Percentiles rank a stretch among this genome's conserved stretches.
phyloP scores from a whole-genome alignment of 2,329 filamentous ascomycete species.

The Fusarium concolor region DNA sequence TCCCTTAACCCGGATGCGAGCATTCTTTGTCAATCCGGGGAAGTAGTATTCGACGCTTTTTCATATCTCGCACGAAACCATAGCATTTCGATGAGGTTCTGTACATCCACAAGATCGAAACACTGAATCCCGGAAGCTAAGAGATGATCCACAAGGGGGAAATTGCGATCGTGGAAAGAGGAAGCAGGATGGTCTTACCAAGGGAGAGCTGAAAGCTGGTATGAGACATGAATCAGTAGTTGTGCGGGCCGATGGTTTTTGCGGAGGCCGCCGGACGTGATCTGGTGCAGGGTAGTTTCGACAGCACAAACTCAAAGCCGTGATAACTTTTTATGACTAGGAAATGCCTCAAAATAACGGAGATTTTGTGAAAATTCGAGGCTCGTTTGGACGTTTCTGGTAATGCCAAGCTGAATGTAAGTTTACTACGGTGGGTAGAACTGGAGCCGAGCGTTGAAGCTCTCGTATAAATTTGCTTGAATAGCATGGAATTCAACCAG shows the following conservation, averaged over 20 bases:
- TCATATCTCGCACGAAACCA: slow-evolving; percentile 2
- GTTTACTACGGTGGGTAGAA: background rate
- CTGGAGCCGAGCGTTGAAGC: background rate
- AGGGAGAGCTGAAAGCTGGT: slow-evolving; percentile 33
- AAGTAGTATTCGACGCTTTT: background rate
- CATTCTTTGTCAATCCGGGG: slow-evolving; percentile 27
- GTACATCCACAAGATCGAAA: slow-evolving; percentile 3
- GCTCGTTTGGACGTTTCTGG: background rate
- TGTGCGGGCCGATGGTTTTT: slow-evolving; percentile 26
- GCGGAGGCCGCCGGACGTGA: background rate
- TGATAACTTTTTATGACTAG: background rate
- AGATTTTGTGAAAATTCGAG: background rate
- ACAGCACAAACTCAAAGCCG: background rate
- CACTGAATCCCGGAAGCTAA: slow-evolving; percentile 1
- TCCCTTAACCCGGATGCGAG: slow-evolving; percentile 4
- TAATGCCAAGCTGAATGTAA: background rate
- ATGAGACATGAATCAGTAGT: slow-evolving; percentile 24
- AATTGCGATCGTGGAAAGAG: slow-evolving; percentile 10
- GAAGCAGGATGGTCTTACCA: slow-evolving; percentile 17
- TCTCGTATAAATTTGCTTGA: background rate
- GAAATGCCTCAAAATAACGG: background rate
- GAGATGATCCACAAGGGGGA: slow-evolving; percentile 6
- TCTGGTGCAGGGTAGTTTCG: slow-evolving; percentile 10
- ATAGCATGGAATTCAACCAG: background rate
- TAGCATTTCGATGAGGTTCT: background rate